A percentile compares a stretch with the other conserved stretches of the same genome.
phyloP scores from a whole-genome alignment of 371 early-diverging fungal species.

The Capillidium rhysosporum region DNA sequence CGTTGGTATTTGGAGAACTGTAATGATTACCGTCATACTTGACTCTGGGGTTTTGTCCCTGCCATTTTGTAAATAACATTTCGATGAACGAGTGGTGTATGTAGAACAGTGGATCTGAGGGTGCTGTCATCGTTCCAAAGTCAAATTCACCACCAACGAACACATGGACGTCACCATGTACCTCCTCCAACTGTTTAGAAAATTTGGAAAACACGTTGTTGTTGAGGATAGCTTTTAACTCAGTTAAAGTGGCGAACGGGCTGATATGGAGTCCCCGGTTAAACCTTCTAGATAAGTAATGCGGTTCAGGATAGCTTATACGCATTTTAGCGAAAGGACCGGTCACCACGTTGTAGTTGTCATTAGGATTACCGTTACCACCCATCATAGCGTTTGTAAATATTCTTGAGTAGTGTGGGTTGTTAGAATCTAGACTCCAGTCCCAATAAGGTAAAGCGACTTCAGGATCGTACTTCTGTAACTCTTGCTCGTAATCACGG shows the following conservation, averaged over 20 bases:
- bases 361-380: conserved; percentile 7
- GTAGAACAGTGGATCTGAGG: conserved; percentile 2
- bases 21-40: neutral
- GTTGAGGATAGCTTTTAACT: neutral
- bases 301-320: neutral
- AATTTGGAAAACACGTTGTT: neutral
- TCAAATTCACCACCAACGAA: conserved; percentile 1
- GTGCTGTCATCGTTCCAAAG: neutral
- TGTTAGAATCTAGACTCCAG: conserved; percentile 15
- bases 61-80: conserved; percentile 13
- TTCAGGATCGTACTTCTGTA: conserved; percentile 15
- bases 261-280: neutral
- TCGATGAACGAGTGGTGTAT: conserved; percentile 2
- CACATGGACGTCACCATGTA: neutral
- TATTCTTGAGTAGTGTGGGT: conserved; percentile 6
- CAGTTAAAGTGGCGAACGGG: neutral
- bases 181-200: neutral
- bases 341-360: neutral
- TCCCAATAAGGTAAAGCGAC: conserved; percentile 34
- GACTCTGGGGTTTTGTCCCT: conserved; percentile 3
- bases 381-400: conserved; percentile 8
- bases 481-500: conserved; percentile 12
- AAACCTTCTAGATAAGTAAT: neutral
- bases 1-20: neutral
- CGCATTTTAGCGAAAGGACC: neutral